Percentiles rank a stretch among this genome's conserved stretches.
These are phyloP conservation scores for Colletotrichum scovillei DNA, from an alignment of 2,329 filamentous ascomycete species.

Conservation along the genomic window DNA sequence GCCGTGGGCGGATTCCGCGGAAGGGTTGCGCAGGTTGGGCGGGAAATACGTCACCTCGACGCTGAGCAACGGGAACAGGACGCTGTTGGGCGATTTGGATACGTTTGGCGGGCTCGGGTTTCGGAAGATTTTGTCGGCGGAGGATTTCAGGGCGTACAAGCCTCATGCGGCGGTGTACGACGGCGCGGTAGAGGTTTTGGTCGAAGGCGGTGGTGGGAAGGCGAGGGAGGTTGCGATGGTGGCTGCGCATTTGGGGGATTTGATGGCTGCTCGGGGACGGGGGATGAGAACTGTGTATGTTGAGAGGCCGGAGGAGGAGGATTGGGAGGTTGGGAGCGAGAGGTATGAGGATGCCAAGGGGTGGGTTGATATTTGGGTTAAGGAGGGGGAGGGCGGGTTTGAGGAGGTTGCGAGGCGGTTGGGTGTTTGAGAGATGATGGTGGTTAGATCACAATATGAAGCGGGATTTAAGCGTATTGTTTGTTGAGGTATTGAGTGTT, in stretches of 20 bases:
- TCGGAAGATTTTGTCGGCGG: slow-evolving; percentile 70
- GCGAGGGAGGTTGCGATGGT: slow-evolving; percentile 78
- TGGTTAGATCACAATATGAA: neutral
- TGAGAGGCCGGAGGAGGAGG: slow-evolving; percentile 75
- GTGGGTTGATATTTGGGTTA: slow-evolving; percentile 54
- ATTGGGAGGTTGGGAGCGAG: slow-evolving; percentile 62
- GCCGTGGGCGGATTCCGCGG: slow-evolving; percentile 74
- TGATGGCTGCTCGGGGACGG: slow-evolving; percentile 71
- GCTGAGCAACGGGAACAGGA: slow-evolving; percentile 79
- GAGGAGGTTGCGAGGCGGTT: slow-evolving; percentile 44
- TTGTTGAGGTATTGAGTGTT: no score
- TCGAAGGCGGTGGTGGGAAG: slow-evolving; percentile 57
- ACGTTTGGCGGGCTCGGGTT: slow-evolving; percentile 71
- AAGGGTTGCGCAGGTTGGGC: slow-evolving; percentile 67
- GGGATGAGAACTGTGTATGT: slow-evolving; percentile 81
- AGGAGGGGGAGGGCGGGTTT: slow-evolving; percentile 46
- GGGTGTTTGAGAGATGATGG: slow-evolving; percentile 9
- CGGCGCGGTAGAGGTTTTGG: slow-evolving; percentile 68
- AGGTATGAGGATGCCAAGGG: slow-evolving; percentile 61
- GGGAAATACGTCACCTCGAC: slow-evolving; percentile 69
- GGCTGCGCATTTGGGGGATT: slow-evolving; percentile 78
- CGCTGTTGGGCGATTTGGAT: slow-evolving; percentile 74
- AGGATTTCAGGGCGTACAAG: slow-evolving; percentile 81
- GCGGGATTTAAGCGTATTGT: no score
- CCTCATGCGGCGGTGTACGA: slow-evolving; percentile 75